A percentile compares a stretch with the other conserved stretches of the same genome.
These are phyloP conservation scores for Bassia scoparia DNA, from an alignment of 148 eudicot genomes.

Conservation along the genomic window DNA sequence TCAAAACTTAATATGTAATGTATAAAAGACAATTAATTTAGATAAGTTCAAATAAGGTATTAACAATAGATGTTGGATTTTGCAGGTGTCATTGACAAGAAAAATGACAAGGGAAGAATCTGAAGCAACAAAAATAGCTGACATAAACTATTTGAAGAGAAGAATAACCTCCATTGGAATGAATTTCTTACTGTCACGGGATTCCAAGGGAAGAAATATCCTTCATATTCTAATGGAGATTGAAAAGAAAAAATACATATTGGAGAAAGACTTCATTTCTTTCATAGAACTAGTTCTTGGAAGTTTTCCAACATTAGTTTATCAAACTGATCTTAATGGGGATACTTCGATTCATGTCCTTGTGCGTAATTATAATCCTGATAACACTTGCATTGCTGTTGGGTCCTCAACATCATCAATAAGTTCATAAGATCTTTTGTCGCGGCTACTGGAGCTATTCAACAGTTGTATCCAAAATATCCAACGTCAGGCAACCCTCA, in stretches of 20 bases:
- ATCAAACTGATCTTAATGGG: background rate
- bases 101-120: background rate
- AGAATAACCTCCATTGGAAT: background rate
- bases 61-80: too few species aligned
- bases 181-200: background rate
- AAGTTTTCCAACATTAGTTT: background rate
- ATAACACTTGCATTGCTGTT: background rate
- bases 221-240: background rate
- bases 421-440: background rate
- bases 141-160: background rate
- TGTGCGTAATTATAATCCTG: background rate
- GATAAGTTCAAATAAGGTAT: background rate
- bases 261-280: background rate
- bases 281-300: background rate
- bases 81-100: background rate
- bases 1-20: too few species aligned
- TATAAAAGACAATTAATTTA: too few species aligned
- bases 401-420: background rate
- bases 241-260: too few species aligned
- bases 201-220: background rate
- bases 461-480: background rate
- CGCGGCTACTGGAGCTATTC: background rate
- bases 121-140: background rate
- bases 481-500: background rate
- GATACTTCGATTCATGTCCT: background rate